phyloP scores from a whole-genome alignment of 768 basidiomycete species.

The Phanerodontia chrysosporium region DNA sequence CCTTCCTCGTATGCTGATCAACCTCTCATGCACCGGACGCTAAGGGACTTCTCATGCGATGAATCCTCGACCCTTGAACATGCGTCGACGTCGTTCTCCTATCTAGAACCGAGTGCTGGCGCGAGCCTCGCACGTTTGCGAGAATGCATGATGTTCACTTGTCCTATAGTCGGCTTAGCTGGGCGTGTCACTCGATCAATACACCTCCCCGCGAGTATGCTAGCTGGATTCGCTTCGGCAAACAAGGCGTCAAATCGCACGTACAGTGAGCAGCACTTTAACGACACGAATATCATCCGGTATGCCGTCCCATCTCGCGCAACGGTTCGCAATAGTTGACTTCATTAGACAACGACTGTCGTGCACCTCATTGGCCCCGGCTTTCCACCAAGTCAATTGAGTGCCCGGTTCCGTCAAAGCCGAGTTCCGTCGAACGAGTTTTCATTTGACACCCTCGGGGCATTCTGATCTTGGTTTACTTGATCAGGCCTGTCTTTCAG shows the following conservation, averaged over 20 bases:
- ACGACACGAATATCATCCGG: too few relatives aligned
- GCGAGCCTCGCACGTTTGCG: not conserved
- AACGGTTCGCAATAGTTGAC: too few relatives aligned
- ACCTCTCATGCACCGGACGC: not conserved
- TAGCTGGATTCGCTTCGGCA: too few relatives aligned
- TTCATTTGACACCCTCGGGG: not conserved
- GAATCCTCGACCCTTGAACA: not conserved
- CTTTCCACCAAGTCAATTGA: not conserved
- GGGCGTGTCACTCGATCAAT: too few relatives aligned
- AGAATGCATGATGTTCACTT: not conserved
- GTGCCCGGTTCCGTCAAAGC: not conserved
- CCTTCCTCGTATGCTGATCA: not conserved
- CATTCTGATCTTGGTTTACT: not conserved
- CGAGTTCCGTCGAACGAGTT: not conserved
- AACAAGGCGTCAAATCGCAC: too few relatives aligned
- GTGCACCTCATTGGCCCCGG: not conserved
- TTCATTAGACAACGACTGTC: too few relatives aligned
- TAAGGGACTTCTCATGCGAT: not conserved
- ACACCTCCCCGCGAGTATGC: too few relatives aligned
- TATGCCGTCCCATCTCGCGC: too few relatives aligned
- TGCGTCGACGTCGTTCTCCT: not conserved
- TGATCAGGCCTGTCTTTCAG: not conserved
- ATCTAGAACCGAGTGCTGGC: not conserved
- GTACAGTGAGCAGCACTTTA: too few relatives aligned
- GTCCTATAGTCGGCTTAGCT: too few relatives aligned